phyloP scores from a whole-genome alignment of 2,329 filamentous ascomycete species.

The Xylaria sp. region DNA sequence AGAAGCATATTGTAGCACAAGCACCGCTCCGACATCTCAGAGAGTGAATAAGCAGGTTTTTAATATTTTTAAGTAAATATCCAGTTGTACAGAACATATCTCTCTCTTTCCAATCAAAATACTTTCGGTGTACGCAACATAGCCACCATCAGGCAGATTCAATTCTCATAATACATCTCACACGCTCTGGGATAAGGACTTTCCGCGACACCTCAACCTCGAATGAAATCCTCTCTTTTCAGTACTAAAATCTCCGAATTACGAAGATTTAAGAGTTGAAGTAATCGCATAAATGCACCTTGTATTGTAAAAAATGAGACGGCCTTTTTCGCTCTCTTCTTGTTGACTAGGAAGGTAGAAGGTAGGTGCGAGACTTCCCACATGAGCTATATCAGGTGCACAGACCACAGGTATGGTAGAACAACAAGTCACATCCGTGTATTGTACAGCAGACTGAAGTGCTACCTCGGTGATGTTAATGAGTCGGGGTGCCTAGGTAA shows the following conservation, averaged over 20 bases:
- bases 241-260: neutral
- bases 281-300: neutral
- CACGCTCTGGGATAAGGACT: neutral
- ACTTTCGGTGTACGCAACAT: neutral
- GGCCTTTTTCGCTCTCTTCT: neutral
- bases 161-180: neutral
- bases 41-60: neutral
- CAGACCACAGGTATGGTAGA: neutral
- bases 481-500: no score
- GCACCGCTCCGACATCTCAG: neutral
- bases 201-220: neutral
- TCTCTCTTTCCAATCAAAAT: neutral
- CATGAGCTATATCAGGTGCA: neutral
- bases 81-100: neutral
- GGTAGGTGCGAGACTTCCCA: neutral
- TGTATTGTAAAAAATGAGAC: neutral
- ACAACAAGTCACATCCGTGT: neutral
- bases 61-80: neutral
- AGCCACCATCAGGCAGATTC: neutral
- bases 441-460: neutral
- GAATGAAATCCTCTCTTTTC: neutral
- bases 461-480: no score
- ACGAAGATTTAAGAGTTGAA: neutral
- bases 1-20: neutral
- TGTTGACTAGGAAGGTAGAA: neutral